Conservation (phyloP, 345 rosid species). For the Eucalyptus pumila region DNA sequence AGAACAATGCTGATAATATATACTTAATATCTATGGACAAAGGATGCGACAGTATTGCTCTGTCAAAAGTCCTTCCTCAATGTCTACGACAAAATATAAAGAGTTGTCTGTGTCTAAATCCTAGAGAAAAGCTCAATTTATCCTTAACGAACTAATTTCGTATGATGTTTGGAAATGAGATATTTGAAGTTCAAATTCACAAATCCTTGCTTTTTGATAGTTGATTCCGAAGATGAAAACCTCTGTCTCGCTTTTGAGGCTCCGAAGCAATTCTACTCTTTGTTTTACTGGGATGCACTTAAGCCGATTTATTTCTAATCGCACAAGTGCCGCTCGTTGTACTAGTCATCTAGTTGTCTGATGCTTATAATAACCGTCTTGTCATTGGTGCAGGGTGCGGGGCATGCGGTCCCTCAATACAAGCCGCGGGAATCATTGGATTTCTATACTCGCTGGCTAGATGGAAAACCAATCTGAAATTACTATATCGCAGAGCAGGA, state of each 20-base stretch:
- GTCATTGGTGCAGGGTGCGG: slow-evolving; percentile 35
- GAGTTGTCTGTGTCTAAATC: not conserved
- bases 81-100: not conserved
- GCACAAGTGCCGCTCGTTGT: not conserved
- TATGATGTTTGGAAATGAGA: not conserved
- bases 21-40: not conserved
- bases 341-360: not conserved
- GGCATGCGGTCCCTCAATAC: slow-evolving; percentile 51
- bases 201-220: not conserved
- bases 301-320: not conserved
- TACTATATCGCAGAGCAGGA: not conserved
- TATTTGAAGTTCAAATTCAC: not conserved
- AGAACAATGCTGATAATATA: not conserved
- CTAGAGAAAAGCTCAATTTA: not conserved
- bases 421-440: slow-evolving; percentile 40
- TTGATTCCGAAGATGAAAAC: not conserved
- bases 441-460: slow-evolving; percentile 35
- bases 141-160: not conserved
- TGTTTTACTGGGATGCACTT: not conserved
- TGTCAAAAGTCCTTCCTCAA: not conserved
- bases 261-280: not conserved
- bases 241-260: not conserved
- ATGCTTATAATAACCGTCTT: not conserved
- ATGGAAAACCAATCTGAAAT: slow-evolving; percentile 5
- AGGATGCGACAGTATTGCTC: not conserved